Evolutionary conservation across 1,284 basidiomycete species (phyloP).

Genomic region (Ceratobasidium sp.): DNA sequence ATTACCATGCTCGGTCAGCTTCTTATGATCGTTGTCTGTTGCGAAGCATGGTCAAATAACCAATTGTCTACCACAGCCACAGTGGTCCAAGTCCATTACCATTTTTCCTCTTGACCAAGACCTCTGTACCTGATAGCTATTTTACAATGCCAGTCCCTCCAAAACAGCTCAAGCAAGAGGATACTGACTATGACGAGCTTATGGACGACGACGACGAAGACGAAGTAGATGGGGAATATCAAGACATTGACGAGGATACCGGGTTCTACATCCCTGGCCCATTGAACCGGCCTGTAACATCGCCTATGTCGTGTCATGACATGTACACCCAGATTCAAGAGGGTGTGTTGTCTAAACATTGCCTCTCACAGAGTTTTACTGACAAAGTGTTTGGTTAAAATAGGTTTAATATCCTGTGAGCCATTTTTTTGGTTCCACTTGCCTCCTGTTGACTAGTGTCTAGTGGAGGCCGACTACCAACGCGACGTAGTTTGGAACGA

Average conservation of each 20-base stretch:
- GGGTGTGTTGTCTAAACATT: neutral
- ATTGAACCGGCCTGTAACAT: constrained; percentile 13
- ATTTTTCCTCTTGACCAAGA: too few relatives aligned
- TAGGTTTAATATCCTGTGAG: constrained; percentile 36
- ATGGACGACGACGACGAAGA: constrained; percentile 7
- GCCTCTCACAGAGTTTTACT: neutral
- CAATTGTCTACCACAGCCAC: too few relatives aligned
- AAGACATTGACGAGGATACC: constrained; percentile 1
- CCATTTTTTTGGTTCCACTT: neutral
- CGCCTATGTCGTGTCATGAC: constrained; percentile 26
- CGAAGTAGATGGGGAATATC: constrained; percentile 6
- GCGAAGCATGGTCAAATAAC: too few relatives aligned
- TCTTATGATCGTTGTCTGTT: too few relatives aligned
- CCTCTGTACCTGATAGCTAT: too few relatives aligned
- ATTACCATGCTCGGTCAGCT: too few relatives aligned
- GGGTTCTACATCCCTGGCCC: constrained; percentile 8
- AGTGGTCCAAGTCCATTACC: too few relatives aligned
- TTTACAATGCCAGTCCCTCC: too few relatives aligned
- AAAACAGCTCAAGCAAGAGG: constrained; percentile 26
- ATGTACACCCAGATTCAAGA: constrained; percentile 39
- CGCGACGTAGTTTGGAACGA: constrained; percentile 75
- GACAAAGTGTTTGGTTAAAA: neutral
- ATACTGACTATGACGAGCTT: constrained; percentile 20
- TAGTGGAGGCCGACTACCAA: constrained; percentile 35
- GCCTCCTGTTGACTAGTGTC: neutral